Conservation (phyloP, 2,329 filamentous ascomycete genomes). For the Capronia epimyces region DNA sequence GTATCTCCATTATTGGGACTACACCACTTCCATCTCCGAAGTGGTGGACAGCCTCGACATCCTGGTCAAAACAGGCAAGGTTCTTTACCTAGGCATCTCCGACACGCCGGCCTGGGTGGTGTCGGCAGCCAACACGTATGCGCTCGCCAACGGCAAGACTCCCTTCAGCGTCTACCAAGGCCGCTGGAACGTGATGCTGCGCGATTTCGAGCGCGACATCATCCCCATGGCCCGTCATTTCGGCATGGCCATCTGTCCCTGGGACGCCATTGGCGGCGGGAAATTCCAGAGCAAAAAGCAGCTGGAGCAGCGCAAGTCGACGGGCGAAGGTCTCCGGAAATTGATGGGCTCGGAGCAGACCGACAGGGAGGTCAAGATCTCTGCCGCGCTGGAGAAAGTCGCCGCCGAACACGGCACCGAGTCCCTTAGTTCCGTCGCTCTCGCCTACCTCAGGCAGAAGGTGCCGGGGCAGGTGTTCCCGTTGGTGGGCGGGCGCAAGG, state of each 20-base stretch:
- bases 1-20: constrained; percentile 53
- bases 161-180: constrained; percentile 67
- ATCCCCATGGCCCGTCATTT: constrained; percentile 59
- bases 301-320: constrained; percentile 31
- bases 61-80: constrained; percentile 57
- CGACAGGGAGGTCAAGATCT: constrained; percentile 18
- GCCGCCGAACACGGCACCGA: constrained; percentile 24
- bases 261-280: constrained; percentile 51
- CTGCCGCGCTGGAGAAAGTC: constrained; percentile 18
- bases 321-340: constrained; percentile 26
- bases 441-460: constrained; percentile 50
- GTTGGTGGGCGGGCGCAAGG: constrained; percentile 49
- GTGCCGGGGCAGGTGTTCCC: constrained; percentile 48
- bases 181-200: constrained; percentile 54
- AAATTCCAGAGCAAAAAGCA: constrained; percentile 43
- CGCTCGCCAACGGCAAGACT: constrained; percentile 60
- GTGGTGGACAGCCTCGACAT: constrained; percentile 63
- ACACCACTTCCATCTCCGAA: constrained; percentile 58
- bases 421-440: constrained; percentile 33
- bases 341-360: constrained; percentile 40
- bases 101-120: constrained; percentile 33
- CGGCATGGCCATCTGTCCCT: constrained; percentile 56
- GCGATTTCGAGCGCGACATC: constrained; percentile 65
- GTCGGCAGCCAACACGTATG: constrained; percentile 49
- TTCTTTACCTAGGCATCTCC: constrained; percentile 55